A percentile compares a stretch with the other conserved stretches of the same genome.
These are phyloP conservation scores for Penicillium janthinellum DNA, from an alignment of 2,329 filamentous ascomycete genomes.

Conservation along the genomic window DNA sequence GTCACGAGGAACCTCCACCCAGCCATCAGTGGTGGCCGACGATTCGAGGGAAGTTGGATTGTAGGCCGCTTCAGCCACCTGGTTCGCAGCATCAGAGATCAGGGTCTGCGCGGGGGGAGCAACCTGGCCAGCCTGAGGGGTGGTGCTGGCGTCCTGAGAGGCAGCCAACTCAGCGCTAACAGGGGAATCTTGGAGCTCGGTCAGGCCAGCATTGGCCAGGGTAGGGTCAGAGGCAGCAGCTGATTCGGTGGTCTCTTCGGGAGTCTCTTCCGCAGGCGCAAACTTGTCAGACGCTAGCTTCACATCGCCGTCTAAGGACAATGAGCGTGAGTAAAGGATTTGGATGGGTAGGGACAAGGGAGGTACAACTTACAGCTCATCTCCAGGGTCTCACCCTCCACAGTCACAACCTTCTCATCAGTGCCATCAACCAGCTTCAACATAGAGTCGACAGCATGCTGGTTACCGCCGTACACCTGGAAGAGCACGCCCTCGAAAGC, in stretches of 20 bases:
- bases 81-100: slow-evolving; percentile 47
- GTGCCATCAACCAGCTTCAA: slow-evolving; percentile 62
- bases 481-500: slow-evolving; percentile 66
- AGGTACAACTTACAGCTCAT: slow-evolving; percentile 57
- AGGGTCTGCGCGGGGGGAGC: slow-evolving; percentile 44
- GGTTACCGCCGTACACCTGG: slow-evolving; percentile 64
- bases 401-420: slow-evolving; percentile 59
- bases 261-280: slow-evolving; percentile 28
- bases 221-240: slow-evolving; percentile 58
- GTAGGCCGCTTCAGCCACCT: slow-evolving; percentile 57
- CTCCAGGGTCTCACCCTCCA: slow-evolving; percentile 56
- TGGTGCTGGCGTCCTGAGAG: background rate
- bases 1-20: slow-evolving; percentile 75
- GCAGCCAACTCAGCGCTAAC: slow-evolving; percentile 59
- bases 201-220: slow-evolving; percentile 60
- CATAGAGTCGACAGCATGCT: slow-evolving; percentile 60
- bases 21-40: slow-evolving; percentile 61
- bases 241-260: slow-evolving; percentile 44
- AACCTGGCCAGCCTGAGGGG: slow-evolving; percentile 22
- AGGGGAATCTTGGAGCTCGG: slow-evolving; percentile 57
- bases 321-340: background rate
- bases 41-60: slow-evolving; percentile 55
- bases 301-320: slow-evolving; percentile 51
- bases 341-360: background rate
- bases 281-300: slow-evolving; percentile 53